phyloP scores from a whole-genome alignment of 495 filamentous ascomycete genomes.

The Lepidopterella palustris region DNA sequence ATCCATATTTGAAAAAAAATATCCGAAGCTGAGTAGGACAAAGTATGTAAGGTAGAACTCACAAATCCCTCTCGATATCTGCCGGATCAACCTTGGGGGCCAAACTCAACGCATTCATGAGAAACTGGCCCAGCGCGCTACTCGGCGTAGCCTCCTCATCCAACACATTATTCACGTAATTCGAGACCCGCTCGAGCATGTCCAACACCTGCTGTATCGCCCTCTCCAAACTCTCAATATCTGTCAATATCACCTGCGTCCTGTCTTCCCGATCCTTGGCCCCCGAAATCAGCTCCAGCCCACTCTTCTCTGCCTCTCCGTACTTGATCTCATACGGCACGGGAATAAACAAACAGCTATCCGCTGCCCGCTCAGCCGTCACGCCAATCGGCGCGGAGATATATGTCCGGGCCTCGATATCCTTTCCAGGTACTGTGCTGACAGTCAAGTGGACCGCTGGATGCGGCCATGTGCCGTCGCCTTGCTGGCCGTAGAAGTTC shows the following conservation, averaged over 20 bases:
- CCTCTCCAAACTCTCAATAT: slow-evolving; percentile 80
- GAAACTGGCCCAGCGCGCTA: slow-evolving; percentile 84
- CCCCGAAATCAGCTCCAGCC: slow-evolving; percentile 74
- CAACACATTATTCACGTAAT: slow-evolving; percentile 80
- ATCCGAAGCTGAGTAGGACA: background rate
- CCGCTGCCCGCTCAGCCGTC: slow-evolving; percentile 85
- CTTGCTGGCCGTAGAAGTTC: slow-evolving; percentile 97
- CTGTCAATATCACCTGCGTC: slow-evolving; percentile 62
- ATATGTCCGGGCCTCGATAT: slow-evolving; percentile 82
- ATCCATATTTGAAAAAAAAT: background rate
- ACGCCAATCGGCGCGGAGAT: slow-evolving; percentile 93
- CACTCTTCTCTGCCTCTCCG: slow-evolving; percentile 85
- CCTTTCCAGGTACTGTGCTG: slow-evolving; percentile 73
- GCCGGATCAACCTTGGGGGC: slow-evolving; percentile 87
- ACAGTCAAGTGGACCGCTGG: slow-evolving; percentile 95
- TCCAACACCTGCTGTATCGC: slow-evolving; percentile 77
- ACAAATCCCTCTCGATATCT: slow-evolving; percentile 92
- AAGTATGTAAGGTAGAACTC: slow-evolving; percentile 32
- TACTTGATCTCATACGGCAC: slow-evolving; percentile 89
- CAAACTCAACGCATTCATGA: slow-evolving; percentile 84
- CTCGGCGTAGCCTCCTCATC: slow-evolving; percentile 61
- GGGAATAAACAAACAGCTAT: slow-evolving; percentile 92
- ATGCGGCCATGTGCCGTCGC: slow-evolving; percentile 92
- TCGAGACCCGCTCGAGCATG: slow-evolving; percentile 81
- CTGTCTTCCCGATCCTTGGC: slow-evolving; percentile 76